phyloP scores from a whole-genome alignment of 306 rosid genomes.

The Citrullus mucosospermus region DNA sequence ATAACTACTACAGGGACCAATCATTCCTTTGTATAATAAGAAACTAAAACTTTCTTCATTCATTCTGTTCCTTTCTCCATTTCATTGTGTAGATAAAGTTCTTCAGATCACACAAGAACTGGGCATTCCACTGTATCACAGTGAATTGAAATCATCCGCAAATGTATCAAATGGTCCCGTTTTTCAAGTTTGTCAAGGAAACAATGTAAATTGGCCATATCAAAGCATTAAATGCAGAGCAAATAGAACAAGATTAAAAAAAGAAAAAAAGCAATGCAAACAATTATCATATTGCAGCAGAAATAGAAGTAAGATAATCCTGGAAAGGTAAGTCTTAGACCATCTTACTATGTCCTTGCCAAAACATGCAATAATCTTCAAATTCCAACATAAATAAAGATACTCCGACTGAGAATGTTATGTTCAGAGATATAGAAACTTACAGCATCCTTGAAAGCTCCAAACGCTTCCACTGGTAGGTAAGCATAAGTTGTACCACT shows the following conservation, averaged over 20 bases:
- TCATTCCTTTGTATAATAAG: background rate
- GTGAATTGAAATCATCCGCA: background rate
- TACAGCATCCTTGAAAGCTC: constrained; percentile 74
- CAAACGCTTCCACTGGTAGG: constrained; percentile 65
- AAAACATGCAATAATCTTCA: background rate
- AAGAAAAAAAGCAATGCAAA: background rate
- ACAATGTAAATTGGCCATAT: background rate
- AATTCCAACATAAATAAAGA: constrained; percentile 9
- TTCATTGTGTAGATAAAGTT: background rate
- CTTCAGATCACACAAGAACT: background rate
- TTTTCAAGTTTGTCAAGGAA: background rate
- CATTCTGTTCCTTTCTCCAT: background rate
- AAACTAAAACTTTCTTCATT: background rate
- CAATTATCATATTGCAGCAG: background rate
- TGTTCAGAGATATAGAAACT: constrained; percentile 23
- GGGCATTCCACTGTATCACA: background rate
- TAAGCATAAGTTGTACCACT: constrained; percentile 96
- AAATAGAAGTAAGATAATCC: background rate
- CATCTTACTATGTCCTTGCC: background rate
- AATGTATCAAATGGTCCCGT: background rate
- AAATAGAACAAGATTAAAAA: background rate
- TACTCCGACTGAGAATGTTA: constrained; percentile 3
- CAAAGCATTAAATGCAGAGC: background rate
- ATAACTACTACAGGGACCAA: background rate
- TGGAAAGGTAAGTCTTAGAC: background rate